Percentiles rank a stretch among this genome's conserved stretches.
Conservation (phyloP, 805 yeast species). For the Candida incommunis region DNA sequence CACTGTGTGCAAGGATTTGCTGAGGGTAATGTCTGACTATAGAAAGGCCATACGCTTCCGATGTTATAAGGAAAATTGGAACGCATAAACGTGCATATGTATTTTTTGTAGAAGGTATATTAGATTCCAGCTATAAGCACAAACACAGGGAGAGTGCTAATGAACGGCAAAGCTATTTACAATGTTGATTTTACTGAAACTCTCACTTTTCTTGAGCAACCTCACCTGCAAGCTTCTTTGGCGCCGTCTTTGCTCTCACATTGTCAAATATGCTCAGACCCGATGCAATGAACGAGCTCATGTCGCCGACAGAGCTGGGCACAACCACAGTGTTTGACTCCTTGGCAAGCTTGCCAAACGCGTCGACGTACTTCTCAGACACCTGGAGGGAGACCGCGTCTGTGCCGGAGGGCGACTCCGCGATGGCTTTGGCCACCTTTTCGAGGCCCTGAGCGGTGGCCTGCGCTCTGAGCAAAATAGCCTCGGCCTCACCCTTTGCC, state of each 20-base stretch:
- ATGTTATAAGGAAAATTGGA: too few relatives aligned
- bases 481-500: constrained; percentile 63
- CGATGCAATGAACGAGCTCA: constrained; percentile 60
- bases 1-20: not conserved
- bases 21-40: not conserved
- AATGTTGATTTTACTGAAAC: too few relatives aligned
- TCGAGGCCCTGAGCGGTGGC: constrained; percentile 65
- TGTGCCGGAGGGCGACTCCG: constrained; percentile 51
- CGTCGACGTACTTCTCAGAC: constrained; percentile 72
- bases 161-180: too few relatives aligned
- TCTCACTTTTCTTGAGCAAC: too few relatives aligned
- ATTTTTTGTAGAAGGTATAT: too few relatives aligned
- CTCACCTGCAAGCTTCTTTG: too few relatives aligned
- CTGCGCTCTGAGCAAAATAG: constrained; percentile 48
- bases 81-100: too few relatives aligned
- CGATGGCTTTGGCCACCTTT: constrained; percentile 51
- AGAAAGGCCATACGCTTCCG: too few relatives aligned
- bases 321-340: constrained; percentile 65
- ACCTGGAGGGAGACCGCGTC: constrained; percentile 69
- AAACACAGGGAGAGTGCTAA: too few relatives aligned
- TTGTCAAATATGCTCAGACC: constrained; percentile 61
- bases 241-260: constrained; percentile 21
- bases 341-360: constrained; percentile 71
- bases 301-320: constrained; percentile 63
- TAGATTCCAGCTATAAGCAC: too few relatives aligned